Conservation (phyloP, 164 flowering plant genomes). For the Cinnamomum micranthum region DNA sequence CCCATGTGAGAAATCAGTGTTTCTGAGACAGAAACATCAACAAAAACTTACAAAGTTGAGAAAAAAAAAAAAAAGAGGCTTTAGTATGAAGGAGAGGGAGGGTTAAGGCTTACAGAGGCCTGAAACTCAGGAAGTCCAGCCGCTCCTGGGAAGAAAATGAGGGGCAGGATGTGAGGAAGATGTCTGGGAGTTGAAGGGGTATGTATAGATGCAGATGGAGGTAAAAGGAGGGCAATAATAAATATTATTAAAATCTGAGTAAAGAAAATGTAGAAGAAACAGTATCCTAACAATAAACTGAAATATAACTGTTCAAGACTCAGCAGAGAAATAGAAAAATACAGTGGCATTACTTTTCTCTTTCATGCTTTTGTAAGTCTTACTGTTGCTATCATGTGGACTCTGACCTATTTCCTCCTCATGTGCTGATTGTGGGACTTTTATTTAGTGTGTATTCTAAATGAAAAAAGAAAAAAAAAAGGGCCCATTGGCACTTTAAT, state of each 20-base stretch:
- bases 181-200: conserved; percentile 12
- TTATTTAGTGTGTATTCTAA: not conserved
- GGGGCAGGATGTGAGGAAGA: conserved; percentile 14
- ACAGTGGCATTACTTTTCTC: not conserved
- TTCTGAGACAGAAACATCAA: not conserved
- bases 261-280: not conserved
- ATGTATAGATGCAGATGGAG: conserved; percentile 24
- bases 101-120: conserved; percentile 10
- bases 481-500: too few species aligned
- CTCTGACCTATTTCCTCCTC: conserved; percentile 8
- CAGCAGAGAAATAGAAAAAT: not conserved
- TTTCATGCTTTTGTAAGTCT: not conserved
- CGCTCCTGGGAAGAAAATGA: not conserved
- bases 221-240: not conserved
- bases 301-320: conserved; percentile 10
- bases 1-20: conserved; percentile 14
- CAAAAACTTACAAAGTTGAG: not conserved
- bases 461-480: too few species aligned
- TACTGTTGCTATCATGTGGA: not conserved
- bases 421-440: not conserved
- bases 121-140: conserved; percentile 6
- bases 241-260: not conserved
- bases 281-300: conserved; percentile 32
- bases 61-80: not conserved
- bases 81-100: not conserved